Conservation (phyloP, 2,329 filamentous ascomycete genomes). For the Chaetomiaceae sp. region DNA sequence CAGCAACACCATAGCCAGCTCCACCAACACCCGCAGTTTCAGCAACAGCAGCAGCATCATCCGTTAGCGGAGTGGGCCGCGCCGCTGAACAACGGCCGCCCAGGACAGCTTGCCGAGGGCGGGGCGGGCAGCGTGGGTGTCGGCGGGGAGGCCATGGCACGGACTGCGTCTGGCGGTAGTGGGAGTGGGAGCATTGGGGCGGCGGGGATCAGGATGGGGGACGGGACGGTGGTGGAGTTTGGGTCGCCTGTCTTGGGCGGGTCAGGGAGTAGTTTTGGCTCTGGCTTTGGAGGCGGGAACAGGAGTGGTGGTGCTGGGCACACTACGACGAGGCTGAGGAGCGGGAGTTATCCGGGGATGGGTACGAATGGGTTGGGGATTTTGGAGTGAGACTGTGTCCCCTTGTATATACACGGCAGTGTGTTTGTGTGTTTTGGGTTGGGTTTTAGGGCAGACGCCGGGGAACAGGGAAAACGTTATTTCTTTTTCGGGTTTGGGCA, state of each 20-base stretch:
- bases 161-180: slow-evolving; percentile 5
- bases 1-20: background rate
- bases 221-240: slow-evolving; percentile 24
- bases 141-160: slow-evolving; percentile 8
- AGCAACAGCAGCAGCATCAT: slow-evolving; percentile 1
- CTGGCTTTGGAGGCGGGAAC: background rate
- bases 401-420: background rate
- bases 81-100: background rate
- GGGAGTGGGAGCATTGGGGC: background rate
- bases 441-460: background rate
- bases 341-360: slow-evolving; percentile 5
- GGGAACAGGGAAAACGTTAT: no score
- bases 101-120: background rate
- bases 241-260: no score
- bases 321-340: background rate
- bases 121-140: background rate
- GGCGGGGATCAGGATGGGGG: slow-evolving; percentile 22
- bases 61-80: slow-evolving; percentile 7
- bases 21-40: no score
- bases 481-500: no score
- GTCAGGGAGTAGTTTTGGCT: no score
- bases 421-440: background rate
- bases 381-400: background rate
- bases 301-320: background rate
- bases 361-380: background rate